Evolutionary conservation across 1,284 basidiomycete genomes (phyloP), one percentile per base, ranked within the genome.

Genomic region (Sutorius eximius): DNA sequence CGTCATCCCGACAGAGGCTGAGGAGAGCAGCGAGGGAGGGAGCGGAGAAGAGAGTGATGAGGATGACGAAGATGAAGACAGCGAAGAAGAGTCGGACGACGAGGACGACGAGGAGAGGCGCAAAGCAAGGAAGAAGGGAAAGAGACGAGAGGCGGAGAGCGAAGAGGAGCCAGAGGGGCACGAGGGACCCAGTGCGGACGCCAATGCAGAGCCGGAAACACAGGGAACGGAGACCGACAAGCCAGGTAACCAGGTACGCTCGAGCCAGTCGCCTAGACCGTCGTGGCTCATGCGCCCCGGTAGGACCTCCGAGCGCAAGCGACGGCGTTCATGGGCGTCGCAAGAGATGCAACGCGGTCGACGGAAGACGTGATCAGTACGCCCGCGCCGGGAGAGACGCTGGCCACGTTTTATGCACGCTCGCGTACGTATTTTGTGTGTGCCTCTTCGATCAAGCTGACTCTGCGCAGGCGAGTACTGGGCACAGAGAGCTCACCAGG

Each of bases 321-420:
- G 0, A 78, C 81, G 0, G 81, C 77, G 0, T 92, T 94, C 67
- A 82, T 91, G 77, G 89, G 87, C 10, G 86, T 89, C 0, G 42
- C 83, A 0, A 90, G 85, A 64, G 88, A 91, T 60, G 70, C 77
- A 3, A 75, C 77, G 0, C 76, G 84, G 3, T 83, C 87, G 0
- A 76, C 81, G 0, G 91, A 93, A 63, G 93, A 95, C 59, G 71
- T 83, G 0, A 68, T 93, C 42, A 89, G 87, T 56, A 95, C 93
- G 0, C 95, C 95, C 0, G 77, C 89, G 7, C 92, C 93, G 0
- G 92, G 93, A n/a, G 95, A 97, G 70, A 91, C 88, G 0, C 72
- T 96, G 8, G 86, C 91, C 0, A 78, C 82, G 70, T 96, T 96
- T 71, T 97, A 95, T 66, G 84, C 88, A 12, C 83, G 94, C 7